phyloP scores from a whole-genome alignment of 2,329 filamentous ascomycete genomes.

The Calonectria pseudoreteaudii region DNA sequence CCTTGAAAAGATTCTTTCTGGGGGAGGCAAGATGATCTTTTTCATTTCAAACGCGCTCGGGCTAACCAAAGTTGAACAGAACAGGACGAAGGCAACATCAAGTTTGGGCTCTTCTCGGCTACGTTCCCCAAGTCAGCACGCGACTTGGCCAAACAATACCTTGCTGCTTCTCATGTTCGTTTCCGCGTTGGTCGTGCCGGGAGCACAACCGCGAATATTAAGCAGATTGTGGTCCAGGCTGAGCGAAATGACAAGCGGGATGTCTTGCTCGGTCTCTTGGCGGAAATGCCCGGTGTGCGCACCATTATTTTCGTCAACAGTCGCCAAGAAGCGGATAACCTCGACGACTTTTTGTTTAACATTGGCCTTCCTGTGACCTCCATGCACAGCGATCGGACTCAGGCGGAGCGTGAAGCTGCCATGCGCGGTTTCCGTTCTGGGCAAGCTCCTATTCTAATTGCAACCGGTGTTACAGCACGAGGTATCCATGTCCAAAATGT shows the following conservation, averaged over 20 bases:
- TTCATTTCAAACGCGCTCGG: constrained; percentile 10
- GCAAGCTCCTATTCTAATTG: constrained; percentile 81
- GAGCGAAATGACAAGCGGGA: constrained; percentile 76
- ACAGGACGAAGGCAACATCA: constrained; percentile 77
- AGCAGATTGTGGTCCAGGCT: constrained; percentile 78
- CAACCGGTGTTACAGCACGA: constrained; percentile 88
- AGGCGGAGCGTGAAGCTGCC: constrained; percentile 91
- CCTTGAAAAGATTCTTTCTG: constrained; percentile 80
- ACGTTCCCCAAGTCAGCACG: constrained; percentile 89
- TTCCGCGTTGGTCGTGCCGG: constrained; percentile 91
- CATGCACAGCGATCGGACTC: constrained; percentile 88
- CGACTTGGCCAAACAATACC: constrained; percentile 79
- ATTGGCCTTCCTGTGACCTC: constrained; percentile 83
- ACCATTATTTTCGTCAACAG: constrained; percentile 93
- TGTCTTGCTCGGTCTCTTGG: constrained; percentile 78
- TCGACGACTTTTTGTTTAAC: constrained; percentile 92
- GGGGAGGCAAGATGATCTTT: constrained; percentile 73
- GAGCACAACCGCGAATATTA: constrained; percentile 84
- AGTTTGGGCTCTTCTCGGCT: constrained; percentile 89
- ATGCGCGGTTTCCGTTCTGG: constrained; percentile 86
- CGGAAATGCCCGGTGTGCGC: constrained; percentile 76
- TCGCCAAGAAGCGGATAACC: constrained; percentile 80
- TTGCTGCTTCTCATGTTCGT: constrained; percentile 79
- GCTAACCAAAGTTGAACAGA: constrained; percentile 60
- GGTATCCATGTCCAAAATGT: constrained; percentile 91